phyloP scores from a whole-genome alignment of 2,329 filamentous ascomycete species.

The Phoma sp. region DNA sequence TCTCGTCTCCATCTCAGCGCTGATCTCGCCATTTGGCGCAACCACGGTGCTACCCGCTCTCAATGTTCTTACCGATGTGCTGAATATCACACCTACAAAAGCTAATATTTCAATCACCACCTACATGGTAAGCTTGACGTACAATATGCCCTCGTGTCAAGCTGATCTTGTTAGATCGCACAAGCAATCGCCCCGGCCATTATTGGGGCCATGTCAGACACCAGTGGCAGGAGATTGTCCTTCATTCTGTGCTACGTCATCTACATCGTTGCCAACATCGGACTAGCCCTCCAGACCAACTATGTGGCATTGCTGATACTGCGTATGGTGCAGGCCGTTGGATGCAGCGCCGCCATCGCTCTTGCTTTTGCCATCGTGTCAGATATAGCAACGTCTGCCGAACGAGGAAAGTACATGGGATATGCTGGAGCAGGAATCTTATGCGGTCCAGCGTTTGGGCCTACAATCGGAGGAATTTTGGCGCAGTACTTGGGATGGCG shows the following conservation, averaged over 20 bases:
- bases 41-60: constrained; percentile 50
- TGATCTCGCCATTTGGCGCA: constrained; percentile 59
- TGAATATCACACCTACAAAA: constrained; percentile 53
- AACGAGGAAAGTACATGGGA: constrained; percentile 77
- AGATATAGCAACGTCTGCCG: constrained; percentile 72
- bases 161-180: constrained; percentile 35
- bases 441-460: constrained; percentile 43
- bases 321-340: constrained; percentile 49
- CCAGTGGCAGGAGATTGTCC: constrained; percentile 59
- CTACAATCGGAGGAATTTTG: constrained; percentile 44
- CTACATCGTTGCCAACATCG: constrained; percentile 48
- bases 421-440: constrained; percentile 63
- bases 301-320: constrained; percentile 47
- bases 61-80: constrained; percentile 43
- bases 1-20: constrained; percentile 52
- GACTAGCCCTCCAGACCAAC: constrained; percentile 47
- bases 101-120: constrained; percentile 62
- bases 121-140: constrained; percentile 52
- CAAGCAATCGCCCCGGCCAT: constrained; percentile 64
- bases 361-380: constrained; percentile 75
- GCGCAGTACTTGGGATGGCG: constrained; percentile 47
- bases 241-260: constrained; percentile 56
- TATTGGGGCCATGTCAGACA: constrained; percentile 61
- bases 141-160: no score
- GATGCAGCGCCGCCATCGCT: constrained; percentile 55